These are phyloP conservation scores for Podila minutissima DNA, from an alignment of 192 early-diverging fungal species.

Conservation along the genomic window DNA sequence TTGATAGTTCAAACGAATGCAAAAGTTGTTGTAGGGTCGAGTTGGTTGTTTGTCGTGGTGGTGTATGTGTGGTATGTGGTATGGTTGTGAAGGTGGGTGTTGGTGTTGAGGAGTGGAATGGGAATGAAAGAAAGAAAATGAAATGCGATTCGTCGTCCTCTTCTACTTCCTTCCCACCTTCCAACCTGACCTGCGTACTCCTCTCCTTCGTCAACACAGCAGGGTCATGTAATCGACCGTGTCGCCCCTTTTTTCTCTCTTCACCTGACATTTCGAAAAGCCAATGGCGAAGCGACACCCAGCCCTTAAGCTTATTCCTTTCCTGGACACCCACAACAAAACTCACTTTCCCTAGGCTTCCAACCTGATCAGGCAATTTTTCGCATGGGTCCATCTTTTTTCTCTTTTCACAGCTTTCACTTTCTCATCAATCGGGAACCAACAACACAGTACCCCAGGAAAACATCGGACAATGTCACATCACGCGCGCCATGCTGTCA, in stretches of 20 bases:
- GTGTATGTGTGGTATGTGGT: background rate
- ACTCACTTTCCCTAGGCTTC: no score
- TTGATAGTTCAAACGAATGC: background rate
- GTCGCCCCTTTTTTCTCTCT: background rate
- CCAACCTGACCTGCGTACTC: background rate
- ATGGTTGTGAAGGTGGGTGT: background rate
- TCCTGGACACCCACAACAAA: no score
- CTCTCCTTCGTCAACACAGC: background rate
- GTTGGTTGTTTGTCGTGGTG: background rate
- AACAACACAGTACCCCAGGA: background rate
- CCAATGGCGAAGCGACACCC: no score
- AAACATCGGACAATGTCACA: constrained; percentile 5
- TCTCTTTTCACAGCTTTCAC: no score
- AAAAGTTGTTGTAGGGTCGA: background rate
- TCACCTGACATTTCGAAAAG: no score
- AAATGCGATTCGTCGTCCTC: background rate
- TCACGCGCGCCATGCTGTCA: constrained; percentile 4
- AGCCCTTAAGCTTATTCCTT: no score
- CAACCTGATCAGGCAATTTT: no score
- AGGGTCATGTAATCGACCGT: background rate
- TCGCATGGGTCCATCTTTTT: no score
- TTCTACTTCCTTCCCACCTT: background rate
- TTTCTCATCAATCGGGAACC: background rate
- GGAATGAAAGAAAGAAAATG: background rate
- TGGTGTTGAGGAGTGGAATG: background rate